Evolutionary conservation across 768 basidiomycete species (phyloP), one percentile per base, ranked within the genome.

Genomic region (Boletus subparvulus): DNA sequence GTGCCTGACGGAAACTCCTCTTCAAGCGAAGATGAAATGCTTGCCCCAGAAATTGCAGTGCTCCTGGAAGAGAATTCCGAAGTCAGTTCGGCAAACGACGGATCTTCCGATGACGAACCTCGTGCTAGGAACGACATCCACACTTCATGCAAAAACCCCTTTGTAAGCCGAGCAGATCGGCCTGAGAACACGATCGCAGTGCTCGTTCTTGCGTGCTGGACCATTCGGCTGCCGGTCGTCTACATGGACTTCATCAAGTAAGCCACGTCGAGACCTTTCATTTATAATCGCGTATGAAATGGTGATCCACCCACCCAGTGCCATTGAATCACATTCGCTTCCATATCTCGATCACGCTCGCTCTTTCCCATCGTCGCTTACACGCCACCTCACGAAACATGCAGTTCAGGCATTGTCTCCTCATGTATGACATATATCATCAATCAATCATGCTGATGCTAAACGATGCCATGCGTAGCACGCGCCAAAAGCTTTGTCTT

Each of bases 291-390:
- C 50, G 28, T 54, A 48, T 33, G 47, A 32, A 5, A 32, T 37
- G 46, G 43, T 42, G 24, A 40, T 63, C 21, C 45, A 63, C 55
- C 50, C 30, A 58, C 54, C 6, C 39, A 95, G 93, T 50, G 69
- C 86, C 54, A 86, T 94, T 43, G 90, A 94, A 67, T 74, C 75
- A 33, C 86, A 90, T 65, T 77, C 84, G 36, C 77, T 97, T 40
- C 93, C 92, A 2, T 95, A 94, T 73, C 77, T 97, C 41, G 88
- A 93, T 61, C 80, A 84, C 33, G 70, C 84, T 33, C 80, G 82
- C 33, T 65, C 83, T 35, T 73, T 96, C 8, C 90, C 92, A 1
- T 58, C 56, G 33, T 75, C 73, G 17, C 82, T 95, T 80, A 77
- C 77, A 2, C 65, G 70, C 40, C 92, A 93, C 73, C 82, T 96